Evolutionary conservation across 345 rosid genomes (phyloP).

Genomic region (Triadica sebifera): DNA sequence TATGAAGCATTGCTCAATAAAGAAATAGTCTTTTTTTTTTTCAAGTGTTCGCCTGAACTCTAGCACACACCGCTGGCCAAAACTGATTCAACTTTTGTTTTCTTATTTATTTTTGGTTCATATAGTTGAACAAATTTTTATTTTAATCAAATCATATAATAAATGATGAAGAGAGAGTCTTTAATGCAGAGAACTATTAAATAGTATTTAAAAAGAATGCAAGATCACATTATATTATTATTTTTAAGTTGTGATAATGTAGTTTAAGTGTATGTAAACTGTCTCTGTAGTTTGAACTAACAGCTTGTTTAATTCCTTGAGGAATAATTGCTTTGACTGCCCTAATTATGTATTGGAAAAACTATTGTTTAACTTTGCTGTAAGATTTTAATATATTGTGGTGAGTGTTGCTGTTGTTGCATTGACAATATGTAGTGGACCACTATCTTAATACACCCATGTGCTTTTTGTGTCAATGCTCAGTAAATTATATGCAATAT

Average conservation of each 20-base stretch:
- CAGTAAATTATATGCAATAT: slow-evolving; percentile 9
- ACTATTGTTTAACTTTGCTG: slow-evolving; percentile 5
- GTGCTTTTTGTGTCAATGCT: slow-evolving; percentile 17
- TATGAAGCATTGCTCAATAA: no score
- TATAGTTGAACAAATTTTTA: not conserved
- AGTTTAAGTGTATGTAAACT: slow-evolving; percentile 2
- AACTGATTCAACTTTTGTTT: no score
- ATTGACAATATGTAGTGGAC: slow-evolving; percentile 28
- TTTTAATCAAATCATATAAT: not conserved
- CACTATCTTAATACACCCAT: slow-evolving; percentile 23
- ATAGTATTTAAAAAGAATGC: not conserved
- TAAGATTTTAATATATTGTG: not conserved
- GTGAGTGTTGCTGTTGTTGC: not conserved
- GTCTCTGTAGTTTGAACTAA: slow-evolving; percentile 12
- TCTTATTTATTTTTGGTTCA: no score
- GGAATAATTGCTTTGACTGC: slow-evolving; percentile 6
- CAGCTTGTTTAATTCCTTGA: not conserved
- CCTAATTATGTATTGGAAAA: slow-evolving; percentile 17
- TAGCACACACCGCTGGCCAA: no score
- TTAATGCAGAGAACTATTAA: not conserved
- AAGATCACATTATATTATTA: not conserved
- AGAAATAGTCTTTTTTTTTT: no score
- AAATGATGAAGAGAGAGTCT: not conserved
- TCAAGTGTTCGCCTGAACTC: no score
- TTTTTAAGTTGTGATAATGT: no score